Evolutionary conservation across 1,284 basidiomycete species (phyloP).

Genomic region (Gymnopus androsaceus): DNA sequence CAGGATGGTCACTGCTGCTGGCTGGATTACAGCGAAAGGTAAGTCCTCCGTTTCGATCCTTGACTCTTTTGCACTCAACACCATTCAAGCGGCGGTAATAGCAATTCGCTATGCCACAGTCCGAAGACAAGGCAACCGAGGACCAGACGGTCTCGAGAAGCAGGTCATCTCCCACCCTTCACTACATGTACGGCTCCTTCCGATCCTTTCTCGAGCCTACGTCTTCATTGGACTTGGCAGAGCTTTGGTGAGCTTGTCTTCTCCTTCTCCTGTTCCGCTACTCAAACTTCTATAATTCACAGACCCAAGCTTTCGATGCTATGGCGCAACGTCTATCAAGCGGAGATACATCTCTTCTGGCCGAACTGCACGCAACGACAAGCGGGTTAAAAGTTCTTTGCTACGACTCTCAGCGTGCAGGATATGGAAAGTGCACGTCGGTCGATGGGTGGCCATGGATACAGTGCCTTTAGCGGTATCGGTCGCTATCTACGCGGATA

Average conservation of each 20-base stretch:
- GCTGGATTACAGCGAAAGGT: slow-evolving; percentile 66
- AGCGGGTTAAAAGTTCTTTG: slow-evolving; percentile 71
- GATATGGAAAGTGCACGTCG: slow-evolving; percentile 71
- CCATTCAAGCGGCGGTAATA: slow-evolving; percentile 60
- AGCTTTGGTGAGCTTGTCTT: slow-evolving; percentile 48
- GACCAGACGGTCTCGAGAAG: slow-evolving; percentile 55
- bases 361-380: slow-evolving; percentile 73
- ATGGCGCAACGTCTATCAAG: slow-evolving; percentile 52
- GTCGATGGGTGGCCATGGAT: slow-evolving; percentile 80
- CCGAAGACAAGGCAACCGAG: slow-evolving; percentile 65
- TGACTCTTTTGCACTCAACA: not conserved
- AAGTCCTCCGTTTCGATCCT: not conserved
- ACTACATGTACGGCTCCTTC: slow-evolving; percentile 69
- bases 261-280: not conserved
- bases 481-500: slow-evolving; percentile 66
- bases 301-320: slow-evolving; percentile 52
- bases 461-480: slow-evolving; percentile 67
- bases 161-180: slow-evolving; percentile 74
- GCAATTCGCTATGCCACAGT: slow-evolving; percentile 76
- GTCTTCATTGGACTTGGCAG: slow-evolving; percentile 71
- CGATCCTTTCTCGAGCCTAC: slow-evolving; percentile 68
- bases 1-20: slow-evolving; percentile 63
- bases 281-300: not conserved
- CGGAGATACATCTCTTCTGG: slow-evolving; percentile 61
- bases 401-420: slow-evolving; percentile 51